Percentiles rank a stretch among this genome's conserved stretches.
phyloP scores from a whole-genome alignment of 257 asterid genomes.

The Leptodermis oblonga region DNA sequence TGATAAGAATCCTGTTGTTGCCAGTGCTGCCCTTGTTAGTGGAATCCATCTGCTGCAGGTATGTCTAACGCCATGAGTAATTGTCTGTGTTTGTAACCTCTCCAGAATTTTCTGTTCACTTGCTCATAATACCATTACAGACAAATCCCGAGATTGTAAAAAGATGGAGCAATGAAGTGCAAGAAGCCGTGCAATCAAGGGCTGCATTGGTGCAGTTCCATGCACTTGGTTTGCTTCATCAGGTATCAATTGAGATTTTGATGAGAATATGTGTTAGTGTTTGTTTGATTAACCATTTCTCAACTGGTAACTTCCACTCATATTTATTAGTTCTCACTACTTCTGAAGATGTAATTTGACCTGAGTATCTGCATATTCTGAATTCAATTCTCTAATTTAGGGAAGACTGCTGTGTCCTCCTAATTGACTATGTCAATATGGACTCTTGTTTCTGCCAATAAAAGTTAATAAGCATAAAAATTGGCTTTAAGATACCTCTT shows the following conservation, averaged over 20 bases:
- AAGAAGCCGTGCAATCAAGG: slow-evolving; percentile 92
- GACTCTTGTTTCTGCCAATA: not conserved
- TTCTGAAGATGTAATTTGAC: not conserved
- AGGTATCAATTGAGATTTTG: slow-evolving; percentile 39
- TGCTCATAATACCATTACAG: slow-evolving; percentile 31
- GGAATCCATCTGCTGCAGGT: slow-evolving; percentile 95
- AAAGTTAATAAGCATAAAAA: not conserved
- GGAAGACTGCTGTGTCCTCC: slow-evolving; percentile 1
- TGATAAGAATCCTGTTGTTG: slow-evolving; percentile 92
- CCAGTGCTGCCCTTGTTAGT: slow-evolving; percentile 96
- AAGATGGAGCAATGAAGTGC: slow-evolving; percentile 98
- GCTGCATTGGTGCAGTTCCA: slow-evolving; percentile 97
- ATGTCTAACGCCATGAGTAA: slow-evolving; percentile 11
- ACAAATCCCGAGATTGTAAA: slow-evolving; percentile 88
- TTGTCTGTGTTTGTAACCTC: not conserved
- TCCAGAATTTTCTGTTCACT: not conserved
- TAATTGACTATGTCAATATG: not conserved
- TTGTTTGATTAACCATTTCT: not conserved
- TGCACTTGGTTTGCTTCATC: slow-evolving; percentile 89
- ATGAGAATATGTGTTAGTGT: not conserved
- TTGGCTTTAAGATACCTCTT: not conserved
- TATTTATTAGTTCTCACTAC: not conserved
- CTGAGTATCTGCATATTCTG: not conserved
- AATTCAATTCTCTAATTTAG: not conserved
- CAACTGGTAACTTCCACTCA: not conserved